Base-by-base conservation (phyloP, 371 early-diverging fungal genomes). In the Quaeritorhiza haematococci region DNA sequence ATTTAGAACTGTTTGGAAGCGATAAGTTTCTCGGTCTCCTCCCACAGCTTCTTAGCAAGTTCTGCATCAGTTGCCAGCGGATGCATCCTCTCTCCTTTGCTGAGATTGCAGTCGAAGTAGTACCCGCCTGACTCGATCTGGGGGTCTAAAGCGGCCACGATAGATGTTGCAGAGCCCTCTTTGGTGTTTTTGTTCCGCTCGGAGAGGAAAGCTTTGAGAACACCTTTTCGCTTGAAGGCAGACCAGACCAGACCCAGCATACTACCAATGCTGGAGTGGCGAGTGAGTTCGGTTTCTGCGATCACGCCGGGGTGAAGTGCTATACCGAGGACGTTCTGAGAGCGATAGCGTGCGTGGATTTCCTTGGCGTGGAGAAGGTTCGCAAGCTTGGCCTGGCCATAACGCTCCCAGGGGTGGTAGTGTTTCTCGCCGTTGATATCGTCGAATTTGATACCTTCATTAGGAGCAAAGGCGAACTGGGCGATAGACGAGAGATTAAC, bases 31-130 rank as follows among this genome's bases (percentile, higher is more conserved):
- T 73, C 73, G 1, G 69, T 64, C 21, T 60, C 66, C 10, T 54
- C 56, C 76, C 76, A 75, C 28, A 75, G 58, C 35, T 68, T 62
- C 4, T 70, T 66, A 15, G 69, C 68, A 19, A 68, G 54, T n/a
- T 50, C 69, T 17, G 62, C 62, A 34, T 72, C 55, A 8, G 26
- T 32, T 10, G 68, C 66, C 5, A 47, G 44, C 15, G 58, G 54
- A 1, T 48, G 29, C 17, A 34, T 21, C 23, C 42, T 28, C n/a
- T n/a, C n/a, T n/a, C n/a, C n/a, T n/a, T 66, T 61, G n/a, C n/a
- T n/a, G n/a, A n/a, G n/a, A n/a, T n/a, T 21, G 58, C 66, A 38
- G 50, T 42, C 27, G 70, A 73, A 70, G 60, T 55, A 73, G 33
- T 62, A 29, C 49, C 53, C 68, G 19, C 57, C 49, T 50, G 52